Percentiles rank a stretch among this genome's conserved stretches.
phyloP scores from a whole-genome alignment of 2,329 filamentous ascomycete species.

The Fusarium albosuccineum region DNA sequence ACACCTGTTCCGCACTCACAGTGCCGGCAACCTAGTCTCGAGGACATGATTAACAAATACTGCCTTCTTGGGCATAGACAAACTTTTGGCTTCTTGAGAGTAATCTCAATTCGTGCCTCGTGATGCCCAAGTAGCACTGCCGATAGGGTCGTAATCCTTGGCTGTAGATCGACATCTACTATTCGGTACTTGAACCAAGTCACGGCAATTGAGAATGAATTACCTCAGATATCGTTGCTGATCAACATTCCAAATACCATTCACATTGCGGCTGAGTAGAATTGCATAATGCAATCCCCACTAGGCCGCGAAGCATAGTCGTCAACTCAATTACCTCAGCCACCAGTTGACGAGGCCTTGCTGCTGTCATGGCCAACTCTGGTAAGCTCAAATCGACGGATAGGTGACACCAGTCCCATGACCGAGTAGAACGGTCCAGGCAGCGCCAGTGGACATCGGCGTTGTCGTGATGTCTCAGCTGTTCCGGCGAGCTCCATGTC shows the following conservation, averaged over 20 bases:
- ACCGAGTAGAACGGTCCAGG: slow-evolving; percentile 17
- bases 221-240: no score
- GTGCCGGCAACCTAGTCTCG: background rate
- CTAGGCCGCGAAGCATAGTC: background rate
- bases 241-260: slow-evolving; percentile 9
- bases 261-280: slow-evolving; percentile 1
- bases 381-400: slow-evolving; percentile 2
- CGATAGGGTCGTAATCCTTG: slow-evolving; percentile 3
- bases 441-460: background rate
- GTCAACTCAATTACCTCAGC: slow-evolving; percentile 16
- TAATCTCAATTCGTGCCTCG: slow-evolving; percentile 8
- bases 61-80: background rate
- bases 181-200: background rate
- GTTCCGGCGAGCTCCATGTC: slow-evolving; percentile 1
- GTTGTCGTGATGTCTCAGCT: slow-evolving; percentile 6
- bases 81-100: slow-evolving; percentile 1
- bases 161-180: background rate
- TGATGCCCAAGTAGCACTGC: slow-evolving; percentile 2
- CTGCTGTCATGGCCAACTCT: background rate
- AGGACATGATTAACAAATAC: slow-evolving; percentile 11
- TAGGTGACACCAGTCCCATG: slow-evolving; percentile 17
- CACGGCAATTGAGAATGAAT: no score
- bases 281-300: background rate
- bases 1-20: slow-evolving; percentile 17
- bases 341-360: slow-evolving; percentile 5